These are phyloP conservation scores for Pontederia paniculata DNA, from an alignment of 176 grass and related monocot genomes.

Conservation along the genomic window DNA sequence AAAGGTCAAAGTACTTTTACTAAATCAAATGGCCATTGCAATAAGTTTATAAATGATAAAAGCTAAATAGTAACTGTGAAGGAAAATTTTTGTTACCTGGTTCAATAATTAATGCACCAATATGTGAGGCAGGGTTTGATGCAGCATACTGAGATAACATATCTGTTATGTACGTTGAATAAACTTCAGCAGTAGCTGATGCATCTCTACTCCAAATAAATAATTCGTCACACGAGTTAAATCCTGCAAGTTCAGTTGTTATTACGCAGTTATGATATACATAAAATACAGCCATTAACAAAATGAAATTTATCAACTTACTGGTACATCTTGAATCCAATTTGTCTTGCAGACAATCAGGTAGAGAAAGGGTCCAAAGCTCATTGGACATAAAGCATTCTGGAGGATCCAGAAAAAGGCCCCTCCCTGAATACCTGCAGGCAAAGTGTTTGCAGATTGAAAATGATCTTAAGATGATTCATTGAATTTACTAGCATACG, in stretches of 20 bases:
- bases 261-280: conserved; percentile 5
- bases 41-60: conserved; percentile 8
- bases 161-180: conserved; percentile 52
- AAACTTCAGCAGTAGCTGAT: conserved; percentile 35
- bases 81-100: conserved; percentile 25
- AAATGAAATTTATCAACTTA: conserved; percentile 36
- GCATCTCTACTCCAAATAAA: conserved; percentile 56
- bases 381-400: conserved; percentile 44
- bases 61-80: neutral
- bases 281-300: too few species aligned
- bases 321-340: conserved; percentile 33
- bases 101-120: conserved; percentile 87
- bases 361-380: conserved; percentile 54
- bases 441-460: too few species aligned
- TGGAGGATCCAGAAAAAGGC: conserved; percentile 82
- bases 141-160: conserved; percentile 39
- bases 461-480: too few species aligned
- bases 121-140: conserved; percentile 24
- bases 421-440: conserved; percentile 73
- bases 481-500: too few species aligned
- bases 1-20: neutral
- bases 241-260: conserved; percentile 35
- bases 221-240: conserved; percentile 44
- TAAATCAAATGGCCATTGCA: neutral
- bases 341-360: conserved; percentile 28